Evolutionary conservation across 306 rosid genomes (phyloP), one percentile per base, ranked within the genome.

Genomic region (Glycyrrhiza uralensis): DNA sequence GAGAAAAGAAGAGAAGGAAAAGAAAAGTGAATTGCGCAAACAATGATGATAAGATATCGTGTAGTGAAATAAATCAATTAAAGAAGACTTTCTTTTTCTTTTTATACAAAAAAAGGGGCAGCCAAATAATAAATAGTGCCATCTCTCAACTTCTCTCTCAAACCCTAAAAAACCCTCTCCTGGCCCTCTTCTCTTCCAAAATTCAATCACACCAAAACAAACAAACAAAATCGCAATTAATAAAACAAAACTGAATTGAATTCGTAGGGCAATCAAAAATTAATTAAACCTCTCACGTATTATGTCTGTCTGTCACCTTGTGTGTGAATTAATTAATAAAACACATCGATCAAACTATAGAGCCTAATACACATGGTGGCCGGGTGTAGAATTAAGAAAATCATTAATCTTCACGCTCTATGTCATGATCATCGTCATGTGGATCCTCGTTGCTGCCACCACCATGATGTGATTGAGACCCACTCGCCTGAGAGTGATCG

Each of bases 211-310:
- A 81, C 85, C 33, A 22, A 70, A 78, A 83, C 39, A 24, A 54
- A 23, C 2, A 8, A 2, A 1, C 35, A 88, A 84, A 42, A 63
- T 39, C 46, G 0, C 28, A 51, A 61, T 65, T 20, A 68, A 79
- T 13, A 26, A 55, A 36, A 36, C 45, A 66, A 76, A 76, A 41
- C 42, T 61, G 74, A 72, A 76, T 80, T 79, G 78, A 79, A 35
- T 55, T 82, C 61, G 24, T 66, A 84, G 81, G 74, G 86, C 82
- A 85, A 86, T 80, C 94, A 86, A 86, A 85, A n/a, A n/a, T n/a
- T n/a, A n/a, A n/a, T n/a, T n/a, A n/a, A n/a, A n/a, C n/a, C n/a
- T 89, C 96, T 83, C 89, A 86, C 97, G 92, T 85, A 14, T 50
- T 50, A 91, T 82, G 85, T 82, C n/a, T n/a, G n/a, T n/a, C n/a